These are phyloP conservation scores for Ogataea naganishii DNA, from an alignment of 805 yeast species.

Conservation along the genomic window DNA sequence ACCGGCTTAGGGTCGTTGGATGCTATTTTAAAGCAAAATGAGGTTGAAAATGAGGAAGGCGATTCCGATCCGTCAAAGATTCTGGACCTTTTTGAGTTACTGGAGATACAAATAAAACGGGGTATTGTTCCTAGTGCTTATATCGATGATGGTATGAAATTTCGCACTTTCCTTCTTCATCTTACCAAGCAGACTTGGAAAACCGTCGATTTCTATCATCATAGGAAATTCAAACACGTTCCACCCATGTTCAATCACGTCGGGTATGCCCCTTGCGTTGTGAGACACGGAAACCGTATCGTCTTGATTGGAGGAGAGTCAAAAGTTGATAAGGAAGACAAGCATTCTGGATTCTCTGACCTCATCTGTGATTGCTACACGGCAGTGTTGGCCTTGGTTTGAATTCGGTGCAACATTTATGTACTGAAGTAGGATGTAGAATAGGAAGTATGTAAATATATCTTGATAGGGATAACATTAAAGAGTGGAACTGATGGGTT, in stretches of 20 bases:
- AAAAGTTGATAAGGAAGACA: constrained; percentile 2
- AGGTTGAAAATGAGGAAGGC: too few relatives aligned
- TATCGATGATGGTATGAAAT: neutral
- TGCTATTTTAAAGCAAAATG: too few relatives aligned
- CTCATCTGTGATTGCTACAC: constrained; percentile 10
- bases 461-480: too few relatives aligned
- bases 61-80: neutral
- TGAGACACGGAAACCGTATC: neutral
- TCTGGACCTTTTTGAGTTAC: too few relatives aligned
- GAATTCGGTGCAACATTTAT: too few relatives aligned
- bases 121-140: too few relatives aligned
- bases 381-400: constrained; percentile 10
- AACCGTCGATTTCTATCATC: neutral
- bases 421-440: neutral
- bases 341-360: neutral
- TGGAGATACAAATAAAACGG: too few relatives aligned
- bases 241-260: neutral
- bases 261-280: neutral
- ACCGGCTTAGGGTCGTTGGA: too few relatives aligned
- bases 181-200: constrained; percentile 2
- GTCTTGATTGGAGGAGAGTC: too few relatives aligned
- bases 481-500: too few relatives aligned
- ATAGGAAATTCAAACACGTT: too few relatives aligned
- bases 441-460: neutral
- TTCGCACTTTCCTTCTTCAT: constrained; percentile 1